Evolutionary conservation across 768 basidiomycete species (phyloP), one percentile per base, ranked within the genome.

Genomic region (Boletellus emodensis): DNA sequence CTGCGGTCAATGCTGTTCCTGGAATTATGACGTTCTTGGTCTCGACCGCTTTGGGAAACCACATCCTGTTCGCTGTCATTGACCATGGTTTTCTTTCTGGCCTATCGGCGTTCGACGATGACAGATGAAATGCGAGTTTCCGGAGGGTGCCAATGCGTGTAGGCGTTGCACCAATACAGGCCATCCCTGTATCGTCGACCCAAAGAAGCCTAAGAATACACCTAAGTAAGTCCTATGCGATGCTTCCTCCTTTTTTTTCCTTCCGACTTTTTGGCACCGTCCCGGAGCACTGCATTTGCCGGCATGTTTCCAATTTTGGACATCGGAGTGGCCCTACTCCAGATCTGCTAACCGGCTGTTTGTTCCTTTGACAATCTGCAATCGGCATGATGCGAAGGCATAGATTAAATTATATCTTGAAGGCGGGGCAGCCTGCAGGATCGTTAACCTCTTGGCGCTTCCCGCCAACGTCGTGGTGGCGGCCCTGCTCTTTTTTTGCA

Each of bases 121-220:
- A 52, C 55, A 90, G 86, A 92, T 92, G 90, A 90, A 85, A 75
- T 92, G 90, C 70, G 84, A 84, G 57, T 90, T 91, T 63, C 84
- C 84, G 35, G 75, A 73, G 56, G 74, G 80, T 52, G 82, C 85
- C 47, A 83, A 81, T 61, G 82, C 85, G n/a, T 92, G 90, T 71
- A 83, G 78, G 61, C 80, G 90, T 42, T 92, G 90, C 68, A 84
- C 80, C 58, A 59, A 76, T 24, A 80, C 83, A 44, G 83, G 85
- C 1, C 86, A 90, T 68, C 75, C 81, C 38, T 92, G 90, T 65
- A 82, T 90, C 57, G 88, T 91, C 35, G 89, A 90, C 68, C 88
- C 88, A 43, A 78, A 89, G 53, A 90, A 88, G 71, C 85, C 82
- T 48, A 77, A 82, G 61, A 85, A 79, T 24, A 82, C 82, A 20